A percentile compares a stretch with the other conserved stretches of the same genome.
phyloP scores from a whole-genome alignment of 2,329 filamentous ascomycete species.

The Arthrobotrys iridis region DNA sequence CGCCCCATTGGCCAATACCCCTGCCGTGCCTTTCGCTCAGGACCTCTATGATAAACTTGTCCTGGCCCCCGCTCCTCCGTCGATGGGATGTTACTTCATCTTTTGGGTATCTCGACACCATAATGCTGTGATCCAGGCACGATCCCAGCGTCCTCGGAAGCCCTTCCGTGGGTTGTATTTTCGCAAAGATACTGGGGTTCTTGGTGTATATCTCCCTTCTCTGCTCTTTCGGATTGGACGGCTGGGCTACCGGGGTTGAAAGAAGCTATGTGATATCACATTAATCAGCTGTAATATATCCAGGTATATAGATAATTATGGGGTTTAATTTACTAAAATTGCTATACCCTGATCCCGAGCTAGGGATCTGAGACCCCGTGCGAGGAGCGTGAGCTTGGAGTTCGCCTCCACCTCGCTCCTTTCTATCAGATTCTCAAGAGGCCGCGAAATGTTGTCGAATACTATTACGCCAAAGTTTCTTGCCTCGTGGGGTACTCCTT shows the following conservation, averaged over 20 bases:
- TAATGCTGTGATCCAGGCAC: conserved; percentile 17
- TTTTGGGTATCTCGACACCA: conserved; percentile 36
- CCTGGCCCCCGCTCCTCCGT: conserved; percentile 30
- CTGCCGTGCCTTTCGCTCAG: conserved; percentile 18
- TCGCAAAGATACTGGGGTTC: conserved; percentile 34
- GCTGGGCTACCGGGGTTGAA: conserved; percentile 9
- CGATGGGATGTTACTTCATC: conserved; percentile 18
- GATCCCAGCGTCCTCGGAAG: conserved; percentile 18
- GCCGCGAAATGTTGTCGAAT: conserved; percentile 46
- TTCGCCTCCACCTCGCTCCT: conserved; percentile 24
- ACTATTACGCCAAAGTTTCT: conserved; percentile 26
- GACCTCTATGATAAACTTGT: conserved; percentile 28
- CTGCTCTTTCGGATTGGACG: conserved; percentile 3
- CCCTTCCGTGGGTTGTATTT: conserved; percentile 21
- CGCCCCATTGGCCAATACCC: conserved; percentile 21
- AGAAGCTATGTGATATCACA: conserved; percentile 13
- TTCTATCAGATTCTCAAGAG: conserved; percentile 23
- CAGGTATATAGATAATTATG: too few species aligned
- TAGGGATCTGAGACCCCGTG: conserved; percentile 21
- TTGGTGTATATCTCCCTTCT: conserved; percentile 17
- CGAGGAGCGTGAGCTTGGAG: conserved; percentile 5
- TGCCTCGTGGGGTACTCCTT: neutral
- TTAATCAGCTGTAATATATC: neutral
- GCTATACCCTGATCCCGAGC: conserved; percentile 28
- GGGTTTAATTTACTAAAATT: conserved; percentile 16